Evolutionary conservation across 805 yeast species (phyloP).

Genomic region (Candida alai): DNA sequence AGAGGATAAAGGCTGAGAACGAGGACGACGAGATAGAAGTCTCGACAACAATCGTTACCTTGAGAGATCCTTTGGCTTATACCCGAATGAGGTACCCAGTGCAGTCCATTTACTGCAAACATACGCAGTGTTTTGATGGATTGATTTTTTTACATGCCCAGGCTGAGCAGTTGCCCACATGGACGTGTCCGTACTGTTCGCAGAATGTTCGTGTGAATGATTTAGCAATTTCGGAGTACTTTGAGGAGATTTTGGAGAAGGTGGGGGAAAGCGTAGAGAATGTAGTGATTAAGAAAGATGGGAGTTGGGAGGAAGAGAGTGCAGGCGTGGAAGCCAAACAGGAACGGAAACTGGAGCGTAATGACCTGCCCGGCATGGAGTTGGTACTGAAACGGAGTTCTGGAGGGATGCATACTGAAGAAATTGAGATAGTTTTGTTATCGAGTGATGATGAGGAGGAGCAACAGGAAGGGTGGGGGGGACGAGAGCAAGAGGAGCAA

Average conservation of each 20-base stretch:
- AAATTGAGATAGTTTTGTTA: slow-evolving; percentile 44
- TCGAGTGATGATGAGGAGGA: slow-evolving; percentile 44
- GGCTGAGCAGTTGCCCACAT: slow-evolving; percentile 71
- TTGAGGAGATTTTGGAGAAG: slow-evolving; percentile 52
- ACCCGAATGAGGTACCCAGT: slow-evolving; percentile 69
- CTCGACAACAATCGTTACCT: slow-evolving; percentile 58
- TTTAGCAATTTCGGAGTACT: slow-evolving; percentile 71
- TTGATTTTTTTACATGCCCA: slow-evolving; percentile 70
- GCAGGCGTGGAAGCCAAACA: slow-evolving; percentile 6
- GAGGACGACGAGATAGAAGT: slow-evolving; percentile 62
- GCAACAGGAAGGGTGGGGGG: not conserved
- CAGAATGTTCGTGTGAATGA: slow-evolving; percentile 48
- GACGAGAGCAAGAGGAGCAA: not conserved
- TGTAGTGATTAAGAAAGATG: slow-evolving; percentile 67
- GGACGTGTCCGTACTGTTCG: slow-evolving; percentile 87
- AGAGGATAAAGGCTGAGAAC: slow-evolving; percentile 40
- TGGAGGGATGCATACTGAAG: slow-evolving; percentile 13
- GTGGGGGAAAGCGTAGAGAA: slow-evolving; percentile 57
- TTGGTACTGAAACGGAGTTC: slow-evolving; percentile 2
- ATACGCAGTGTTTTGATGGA: slow-evolving; percentile 87
- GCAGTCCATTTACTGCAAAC: slow-evolving; percentile 67
- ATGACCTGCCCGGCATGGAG: not conserved
- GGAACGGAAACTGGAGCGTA: not conserved
- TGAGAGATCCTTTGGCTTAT: slow-evolving; percentile 78
- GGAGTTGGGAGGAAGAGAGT: slow-evolving; percentile 53